A percentile compares a stretch with the other conserved stretches of the same genome.
These are phyloP conservation scores for Raffaelea albimanens DNA, from an alignment of 2,329 filamentous ascomycete species.

Conservation along the genomic window DNA sequence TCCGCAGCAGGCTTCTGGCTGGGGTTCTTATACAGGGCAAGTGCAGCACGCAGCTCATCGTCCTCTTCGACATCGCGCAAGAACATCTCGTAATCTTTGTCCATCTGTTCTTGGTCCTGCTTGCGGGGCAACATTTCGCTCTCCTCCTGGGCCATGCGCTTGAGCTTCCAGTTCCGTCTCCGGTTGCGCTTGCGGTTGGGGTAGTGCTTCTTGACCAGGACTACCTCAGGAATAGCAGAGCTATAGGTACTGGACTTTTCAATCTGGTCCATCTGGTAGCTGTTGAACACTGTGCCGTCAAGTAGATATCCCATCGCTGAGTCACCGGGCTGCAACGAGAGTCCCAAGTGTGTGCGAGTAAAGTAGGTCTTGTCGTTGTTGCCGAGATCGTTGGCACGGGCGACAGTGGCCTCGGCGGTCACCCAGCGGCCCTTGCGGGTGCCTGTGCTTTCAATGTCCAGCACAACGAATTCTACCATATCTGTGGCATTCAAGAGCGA, in stretches of 20 bases:
- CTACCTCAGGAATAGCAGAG: constrained; percentile 76
- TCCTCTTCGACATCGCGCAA: constrained; percentile 95
- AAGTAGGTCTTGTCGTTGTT: constrained; percentile 82
- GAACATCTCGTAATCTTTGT: constrained; percentile 95
- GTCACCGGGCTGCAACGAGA: constrained; percentile 78
- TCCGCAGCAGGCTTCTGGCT: constrained; percentile 32
- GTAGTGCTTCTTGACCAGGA: constrained; percentile 97
- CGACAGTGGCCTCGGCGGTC: constrained; percentile 80
- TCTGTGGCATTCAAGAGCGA: constrained; percentile 76
- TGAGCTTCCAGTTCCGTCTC: constrained; percentile 85
- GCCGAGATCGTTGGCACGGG: constrained; percentile 77
- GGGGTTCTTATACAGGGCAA: constrained; percentile 75
- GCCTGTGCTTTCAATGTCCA: constrained; percentile 81
- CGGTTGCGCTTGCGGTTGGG: constrained; percentile 68
- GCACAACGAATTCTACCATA: constrained; percentile 83
- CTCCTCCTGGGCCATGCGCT: constrained; percentile 85
- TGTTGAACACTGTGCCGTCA: constrained; percentile 87
- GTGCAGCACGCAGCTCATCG: constrained; percentile 70
- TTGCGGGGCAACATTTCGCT: constrained; percentile 80
- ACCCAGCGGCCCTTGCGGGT: constrained; percentile 70
- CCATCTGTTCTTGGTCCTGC: constrained; percentile 77
- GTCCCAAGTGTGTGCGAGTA: constrained; percentile 80
- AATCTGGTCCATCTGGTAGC: constrained; percentile 70
- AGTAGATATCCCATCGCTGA: constrained; percentile 92
- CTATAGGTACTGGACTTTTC: constrained; percentile 69